These are phyloP conservation scores for Solanum tarijense DNA, from an alignment of 257 asterid species.

Conservation along the genomic window DNA sequence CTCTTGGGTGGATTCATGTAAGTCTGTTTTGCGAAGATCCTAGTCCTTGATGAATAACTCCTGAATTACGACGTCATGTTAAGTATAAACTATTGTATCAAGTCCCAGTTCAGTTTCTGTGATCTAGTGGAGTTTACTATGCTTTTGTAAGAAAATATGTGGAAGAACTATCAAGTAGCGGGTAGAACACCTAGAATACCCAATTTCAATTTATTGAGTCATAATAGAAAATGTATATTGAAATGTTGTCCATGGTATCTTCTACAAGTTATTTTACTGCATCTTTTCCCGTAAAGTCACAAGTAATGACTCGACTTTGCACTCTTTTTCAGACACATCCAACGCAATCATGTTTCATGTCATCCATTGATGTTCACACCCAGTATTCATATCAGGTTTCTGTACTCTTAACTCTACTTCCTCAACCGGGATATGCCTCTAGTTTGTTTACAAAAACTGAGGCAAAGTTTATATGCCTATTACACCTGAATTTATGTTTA, in stretches of 20 bases:
- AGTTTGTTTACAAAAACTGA: background rate
- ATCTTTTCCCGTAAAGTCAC: background rate
- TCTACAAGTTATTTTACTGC: background rate
- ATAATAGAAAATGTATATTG: background rate
- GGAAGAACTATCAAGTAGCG: background rate
- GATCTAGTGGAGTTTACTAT: background rate
- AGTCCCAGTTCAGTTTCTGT: background rate
- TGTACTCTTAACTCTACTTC: slow-evolving; percentile 1
- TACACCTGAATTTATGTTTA: background rate
- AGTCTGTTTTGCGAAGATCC: slow-evolving; percentile 13
- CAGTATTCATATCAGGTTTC: slow-evolving; percentile 94
- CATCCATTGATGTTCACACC: slow-evolving; percentile 92
- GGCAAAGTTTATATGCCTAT: background rate
- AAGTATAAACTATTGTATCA: background rate
- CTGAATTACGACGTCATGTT: background rate
- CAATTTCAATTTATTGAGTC: background rate
- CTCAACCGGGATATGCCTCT: background rate
- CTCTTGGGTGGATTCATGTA: slow-evolving; percentile 98
- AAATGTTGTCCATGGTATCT: background rate
- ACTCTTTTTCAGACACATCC: slow-evolving; percentile 88
- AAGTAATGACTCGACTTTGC: slow-evolving; percentile 2
- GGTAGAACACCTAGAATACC: background rate
- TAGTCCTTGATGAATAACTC: background rate
- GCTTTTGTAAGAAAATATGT: background rate
- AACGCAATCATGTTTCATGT: slow-evolving; percentile 97